Conservation (phyloP, 345 rosid species). For the Xanthoceras sorbifolium region DNA sequence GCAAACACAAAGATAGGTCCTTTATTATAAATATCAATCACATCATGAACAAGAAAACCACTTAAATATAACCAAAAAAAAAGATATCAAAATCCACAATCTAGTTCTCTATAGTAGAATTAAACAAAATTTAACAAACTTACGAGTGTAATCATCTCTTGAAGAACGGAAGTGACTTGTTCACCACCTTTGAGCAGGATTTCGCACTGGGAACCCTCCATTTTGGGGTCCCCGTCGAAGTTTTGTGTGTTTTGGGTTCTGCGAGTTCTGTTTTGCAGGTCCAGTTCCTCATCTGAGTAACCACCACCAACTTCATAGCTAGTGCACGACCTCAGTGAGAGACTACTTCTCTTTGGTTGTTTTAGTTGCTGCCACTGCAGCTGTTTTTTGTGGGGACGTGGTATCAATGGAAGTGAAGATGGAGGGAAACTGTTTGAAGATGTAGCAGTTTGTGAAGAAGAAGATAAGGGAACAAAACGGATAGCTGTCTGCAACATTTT, state of each 20-base stretch:
- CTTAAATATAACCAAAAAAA: neutral
- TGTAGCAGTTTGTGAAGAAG: neutral
- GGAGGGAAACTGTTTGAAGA: constrained; percentile 4
- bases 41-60: no score
- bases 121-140: constrained; percentile 17
- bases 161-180: constrained; percentile 86
- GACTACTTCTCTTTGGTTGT: constrained; percentile 29
- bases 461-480: constrained; percentile 14
- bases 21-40: no score
- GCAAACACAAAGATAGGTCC: neutral
- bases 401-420: constrained; percentile 18
- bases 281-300: constrained; percentile 54
- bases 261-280: constrained; percentile 23
- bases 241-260: constrained; percentile 33
- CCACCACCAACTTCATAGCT: constrained; percentile 75
- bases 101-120: no score
- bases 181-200: constrained; percentile 90
- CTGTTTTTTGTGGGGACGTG: neutral
- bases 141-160: constrained; percentile 88
- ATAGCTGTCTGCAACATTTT: constrained; percentile 35
- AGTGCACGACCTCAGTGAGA: constrained; percentile 34
- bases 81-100: neutral
- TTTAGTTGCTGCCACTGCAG: constrained; percentile 17
- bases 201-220: constrained; percentile 59
- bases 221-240: constrained; percentile 34